Evolutionary conservation across 148 eudicot species (phyloP), one percentile per base, ranked within the genome.

Genomic region (Rhododendron molle): DNA sequence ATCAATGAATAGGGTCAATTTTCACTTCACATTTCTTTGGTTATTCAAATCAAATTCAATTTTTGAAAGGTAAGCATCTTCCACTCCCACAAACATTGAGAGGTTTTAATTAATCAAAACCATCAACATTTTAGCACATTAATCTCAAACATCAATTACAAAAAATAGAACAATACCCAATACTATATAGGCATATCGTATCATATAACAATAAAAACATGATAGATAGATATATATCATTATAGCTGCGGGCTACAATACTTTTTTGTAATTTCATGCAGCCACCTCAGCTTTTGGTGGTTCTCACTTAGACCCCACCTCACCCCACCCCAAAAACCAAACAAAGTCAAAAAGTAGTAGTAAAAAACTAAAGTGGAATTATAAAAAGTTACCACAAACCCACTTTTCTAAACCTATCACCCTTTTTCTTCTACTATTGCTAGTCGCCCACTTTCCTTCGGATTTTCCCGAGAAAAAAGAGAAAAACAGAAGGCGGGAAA

Each of bases 161-260:
- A 71, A 38, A 38, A 6, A 40, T 40, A 40, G 7, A 40, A 40
- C 44, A 12, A 28, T 28, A 3, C 74, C 26, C 30, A 65, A 65
- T 20, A 58, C 10, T 5, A 58, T 58, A 13, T 40, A 6, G 44
- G 21, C 23, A 54, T 15, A 54, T 54, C 21, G 18, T 28, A 67
- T 23, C 30, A 67, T 67, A 26, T 67, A 26, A 7, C 72, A 65
- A 28, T 26, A 69, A 71, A 14, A 71, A 71, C 40, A 30, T 71
- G 76, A 71, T 4, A 71, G 76, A 71, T 71, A n/a, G n/a, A 69
- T 69, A 65, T 65, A 58, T 58, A 60, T 28, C 76, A 14, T 71
- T 71, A 71, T 30, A 81, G 85, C 88, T 88, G 91, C 91, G 89
- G 91, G 91, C 89, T 83, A 81, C 91, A 87, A 49, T 26, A 56